Percentiles rank a stretch among this genome's conserved stretches.
Conservation (phyloP, 2,329 filamentous ascomycete genomes). For the Cryoendolithus antarcticus region DNA sequence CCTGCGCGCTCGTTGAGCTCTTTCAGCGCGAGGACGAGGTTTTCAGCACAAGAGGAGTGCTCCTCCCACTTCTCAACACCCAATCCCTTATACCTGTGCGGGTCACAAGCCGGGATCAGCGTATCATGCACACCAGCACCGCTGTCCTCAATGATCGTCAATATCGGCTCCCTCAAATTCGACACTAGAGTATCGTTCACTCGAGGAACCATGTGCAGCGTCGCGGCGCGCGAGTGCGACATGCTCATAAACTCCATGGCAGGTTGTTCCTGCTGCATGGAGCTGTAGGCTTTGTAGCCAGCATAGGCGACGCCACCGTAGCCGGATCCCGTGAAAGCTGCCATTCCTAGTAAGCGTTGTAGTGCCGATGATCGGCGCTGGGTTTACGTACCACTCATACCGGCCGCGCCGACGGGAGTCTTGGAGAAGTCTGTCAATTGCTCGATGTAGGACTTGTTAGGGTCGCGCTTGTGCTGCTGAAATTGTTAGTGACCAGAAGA, state of each 20-base stretch:
- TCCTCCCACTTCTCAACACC: conserved; percentile 33
- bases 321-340: conserved; percentile 34
- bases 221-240: conserved; percentile 31
- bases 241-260: conserved; percentile 36
- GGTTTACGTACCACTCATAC: conserved; percentile 13
- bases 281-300: conserved; percentile 36
- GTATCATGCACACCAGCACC: conserved; percentile 35
- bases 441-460: conserved; percentile 36
- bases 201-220: conserved; percentile 29
- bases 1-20: conserved; percentile 36
- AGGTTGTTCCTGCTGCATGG: conserved; percentile 22
- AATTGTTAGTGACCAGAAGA: conserved; percentile 1
- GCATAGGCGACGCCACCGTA: conserved; percentile 36
- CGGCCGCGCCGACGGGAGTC: conserved; percentile 38
- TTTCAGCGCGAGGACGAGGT: conserved; percentile 36
- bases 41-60: conserved; percentile 37
- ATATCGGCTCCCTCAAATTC: conserved; percentile 34
- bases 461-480: conserved; percentile 30
- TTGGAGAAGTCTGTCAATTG: conserved; percentile 39
- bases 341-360: conserved; percentile 16
- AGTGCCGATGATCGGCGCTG: conserved; percentile 9
- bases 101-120: conserved; percentile 36
- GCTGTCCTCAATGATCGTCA: conserved; percentile 35
- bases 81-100: conserved; percentile 29
- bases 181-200: conserved; percentile 32